Conservation (phyloP, 2,329 filamentous ascomycete genomes). For the Colletotrichum neosansevieriae region DNA sequence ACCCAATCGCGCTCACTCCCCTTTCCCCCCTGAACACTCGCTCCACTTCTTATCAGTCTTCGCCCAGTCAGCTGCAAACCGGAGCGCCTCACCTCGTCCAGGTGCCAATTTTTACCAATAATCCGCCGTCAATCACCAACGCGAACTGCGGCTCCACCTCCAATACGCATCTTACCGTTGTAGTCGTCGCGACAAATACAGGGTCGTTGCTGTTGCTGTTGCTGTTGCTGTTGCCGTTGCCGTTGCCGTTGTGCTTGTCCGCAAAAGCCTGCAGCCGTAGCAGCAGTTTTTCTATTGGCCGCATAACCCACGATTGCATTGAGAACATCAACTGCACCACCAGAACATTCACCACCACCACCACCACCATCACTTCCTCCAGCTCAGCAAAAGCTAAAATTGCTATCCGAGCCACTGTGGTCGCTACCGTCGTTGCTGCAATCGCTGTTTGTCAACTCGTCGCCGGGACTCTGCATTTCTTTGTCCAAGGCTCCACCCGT, state of each 20-base stretch:
- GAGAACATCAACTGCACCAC: conserved; percentile 12
- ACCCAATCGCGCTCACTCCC: conserved; percentile 31
- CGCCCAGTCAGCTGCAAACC: not conserved
- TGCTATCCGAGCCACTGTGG: conserved; percentile 30
- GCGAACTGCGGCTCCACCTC: not conserved
- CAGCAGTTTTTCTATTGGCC: conserved; percentile 24
- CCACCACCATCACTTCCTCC: not conserved
- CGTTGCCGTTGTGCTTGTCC: not conserved
- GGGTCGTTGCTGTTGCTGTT: not conserved
- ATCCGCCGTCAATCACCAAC: conserved; percentile 28
- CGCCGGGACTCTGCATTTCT: conserved; percentile 27
- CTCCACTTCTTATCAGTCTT: conserved; percentile 10
- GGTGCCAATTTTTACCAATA: conserved; percentile 25
- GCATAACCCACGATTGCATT: conserved; percentile 34
- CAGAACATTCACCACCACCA: conserved; percentile 7
- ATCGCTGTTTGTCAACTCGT: not conserved
- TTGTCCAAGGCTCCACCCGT: conserved; percentile 34
- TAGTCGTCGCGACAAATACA: not conserved
- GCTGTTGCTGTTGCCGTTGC: conserved; percentile 1
- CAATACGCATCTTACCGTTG: not conserved
- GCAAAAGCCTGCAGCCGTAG: not conserved
- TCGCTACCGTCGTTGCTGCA: not conserved
- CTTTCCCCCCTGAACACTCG: conserved; percentile 30
- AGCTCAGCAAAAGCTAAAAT: conserved; percentile 24
- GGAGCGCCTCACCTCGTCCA: not conserved